These are phyloP conservation scores for Paecilomyces variotii DNA, from an alignment of 2,329 filamentous ascomycete species.

Conservation along the genomic window DNA sequence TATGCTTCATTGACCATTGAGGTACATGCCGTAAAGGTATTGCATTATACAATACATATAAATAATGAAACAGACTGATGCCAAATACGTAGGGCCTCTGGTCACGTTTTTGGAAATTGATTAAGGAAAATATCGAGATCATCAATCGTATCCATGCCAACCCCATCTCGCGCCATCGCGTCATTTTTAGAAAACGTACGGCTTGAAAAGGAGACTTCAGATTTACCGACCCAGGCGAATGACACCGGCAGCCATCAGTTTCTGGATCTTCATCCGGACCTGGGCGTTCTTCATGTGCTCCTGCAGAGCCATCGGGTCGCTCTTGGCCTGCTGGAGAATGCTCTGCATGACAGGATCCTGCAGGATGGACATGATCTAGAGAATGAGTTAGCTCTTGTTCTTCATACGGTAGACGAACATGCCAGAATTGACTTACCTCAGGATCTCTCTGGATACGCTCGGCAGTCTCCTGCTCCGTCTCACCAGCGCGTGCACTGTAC, in stretches of 20 bases:
- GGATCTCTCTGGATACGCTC: constrained; percentile 85
- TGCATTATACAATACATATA: not conserved
- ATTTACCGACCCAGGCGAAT: constrained; percentile 63
- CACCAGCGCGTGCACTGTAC: constrained; percentile 83
- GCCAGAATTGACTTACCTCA: constrained; percentile 53
- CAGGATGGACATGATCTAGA: constrained; percentile 76
- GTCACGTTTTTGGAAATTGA: not conserved
- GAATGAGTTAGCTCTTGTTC: constrained; percentile 8
- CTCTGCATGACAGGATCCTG: constrained; percentile 97
- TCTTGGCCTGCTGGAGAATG: constrained; percentile 93
- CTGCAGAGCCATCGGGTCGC: constrained; percentile 80
- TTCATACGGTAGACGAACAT: constrained; percentile 1
- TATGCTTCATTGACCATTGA: not conserved
- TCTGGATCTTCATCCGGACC: constrained; percentile 84
- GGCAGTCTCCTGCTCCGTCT: constrained; percentile 92
- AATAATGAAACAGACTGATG: not conserved
- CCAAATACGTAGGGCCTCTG: not conserved
- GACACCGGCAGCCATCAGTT: constrained; percentile 85
- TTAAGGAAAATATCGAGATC: not conserved
- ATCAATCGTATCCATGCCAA: not conserved
- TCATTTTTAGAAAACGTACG: not conserved
- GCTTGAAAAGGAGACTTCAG: not conserved
- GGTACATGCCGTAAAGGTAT: not conserved
- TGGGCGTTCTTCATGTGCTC: constrained; percentile 94
- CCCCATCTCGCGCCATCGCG: constrained; percentile 2